These are phyloP conservation scores for Neurospora sublineolata DNA, from an alignment of 495 filamentous ascomycete genomes.

Conservation along the genomic window DNA sequence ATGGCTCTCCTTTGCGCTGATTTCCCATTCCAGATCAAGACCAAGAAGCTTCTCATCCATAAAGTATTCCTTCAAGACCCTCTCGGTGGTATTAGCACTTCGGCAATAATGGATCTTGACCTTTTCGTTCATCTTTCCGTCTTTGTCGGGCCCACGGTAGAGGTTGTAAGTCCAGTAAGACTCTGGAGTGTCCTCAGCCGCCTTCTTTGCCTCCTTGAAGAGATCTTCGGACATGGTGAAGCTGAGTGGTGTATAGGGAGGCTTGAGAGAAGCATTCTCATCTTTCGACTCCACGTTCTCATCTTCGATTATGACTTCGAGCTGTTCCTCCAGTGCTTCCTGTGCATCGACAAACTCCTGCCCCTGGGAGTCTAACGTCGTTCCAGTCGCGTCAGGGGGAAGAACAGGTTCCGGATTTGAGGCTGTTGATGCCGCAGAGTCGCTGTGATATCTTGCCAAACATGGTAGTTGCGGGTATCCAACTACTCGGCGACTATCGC, in stretches of 20 bases:
- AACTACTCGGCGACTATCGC: slow-evolving; percentile 1
- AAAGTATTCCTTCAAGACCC: slow-evolving; percentile 53
- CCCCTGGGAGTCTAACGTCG: not conserved
- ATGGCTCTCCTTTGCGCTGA: slow-evolving; percentile 31
- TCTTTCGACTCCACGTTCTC: slow-evolving; percentile 1
- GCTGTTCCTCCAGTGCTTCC: not conserved
- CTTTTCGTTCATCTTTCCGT: slow-evolving; percentile 22
- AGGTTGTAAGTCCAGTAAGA: slow-evolving; percentile 58
- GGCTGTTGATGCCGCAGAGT: not conserved
- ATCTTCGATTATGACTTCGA: not conserved
- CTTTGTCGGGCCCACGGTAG: slow-evolving; percentile 39
- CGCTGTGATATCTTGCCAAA: slow-evolving; percentile 2
- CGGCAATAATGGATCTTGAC: slow-evolving; percentile 69
- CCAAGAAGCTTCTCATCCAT: slow-evolving; percentile 57
- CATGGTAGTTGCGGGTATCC: slow-evolving; percentile 11
- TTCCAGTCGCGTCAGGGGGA: not conserved
- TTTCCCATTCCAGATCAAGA: slow-evolving; percentile 79
- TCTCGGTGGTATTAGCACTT: slow-evolving; percentile 51
- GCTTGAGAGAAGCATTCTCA: slow-evolving; percentile 6
- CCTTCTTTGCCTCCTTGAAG: slow-evolving; percentile 33
- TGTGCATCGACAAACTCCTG: not conserved
- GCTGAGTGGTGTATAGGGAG: slow-evolving; percentile 25
- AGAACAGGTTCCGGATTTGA: not conserved
- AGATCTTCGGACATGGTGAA: slow-evolving; percentile 35
- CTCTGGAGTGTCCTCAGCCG: slow-evolving; percentile 26